phyloP scores from a whole-genome alignment of 768 basidiomycete genomes.

The Rubroboletus satanas region DNA sequence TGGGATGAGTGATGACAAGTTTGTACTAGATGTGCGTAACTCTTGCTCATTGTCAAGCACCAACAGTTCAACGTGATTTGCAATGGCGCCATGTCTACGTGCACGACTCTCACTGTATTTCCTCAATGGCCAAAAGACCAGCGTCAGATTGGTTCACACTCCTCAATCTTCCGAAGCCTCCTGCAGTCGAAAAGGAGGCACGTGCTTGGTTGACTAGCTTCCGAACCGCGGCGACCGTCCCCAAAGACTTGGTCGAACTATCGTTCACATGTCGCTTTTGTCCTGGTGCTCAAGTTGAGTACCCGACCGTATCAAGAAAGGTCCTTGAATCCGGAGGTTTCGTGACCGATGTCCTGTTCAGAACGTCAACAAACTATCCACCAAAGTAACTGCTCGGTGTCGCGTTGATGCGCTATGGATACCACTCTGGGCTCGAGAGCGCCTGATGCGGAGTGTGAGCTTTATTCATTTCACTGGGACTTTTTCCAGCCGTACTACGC shows the following conservation, averaged over 20 bases:
- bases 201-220: slow-evolving; percentile 54
- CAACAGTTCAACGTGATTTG: not conserved
- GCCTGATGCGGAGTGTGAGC: slow-evolving; percentile 48
- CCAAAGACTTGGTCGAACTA: slow-evolving; percentile 53
- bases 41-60: not conserved
- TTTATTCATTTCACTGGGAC: not conserved
- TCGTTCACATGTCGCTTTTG: slow-evolving; percentile 77
- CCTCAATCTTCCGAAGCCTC: slow-evolving; percentile 43
- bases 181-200: slow-evolving; percentile 44
- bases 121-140: not conserved
- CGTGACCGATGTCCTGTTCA: slow-evolving; percentile 24
- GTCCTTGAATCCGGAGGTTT: not conserved
- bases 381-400: slow-evolving; percentile 69
- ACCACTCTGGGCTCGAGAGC: slow-evolving; percentile 57
- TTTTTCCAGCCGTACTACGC: slow-evolving; percentile 55
- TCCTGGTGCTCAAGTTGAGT: slow-evolving; percentile 74
- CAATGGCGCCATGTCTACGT: not conserved
- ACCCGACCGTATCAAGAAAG: not conserved
- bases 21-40: too few species aligned
- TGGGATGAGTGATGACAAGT: too few species aligned
- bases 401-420: slow-evolving; percentile 59
- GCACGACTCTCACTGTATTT: not conserved
- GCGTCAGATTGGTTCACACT: slow-evolving; percentile 14
- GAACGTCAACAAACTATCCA: slow-evolving; percentile 90
- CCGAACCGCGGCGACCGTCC: slow-evolving; percentile 38